Evolutionary conservation across 768 basidiomycete genomes (phyloP).

Genomic region (Lactarius psammicola): DNA sequence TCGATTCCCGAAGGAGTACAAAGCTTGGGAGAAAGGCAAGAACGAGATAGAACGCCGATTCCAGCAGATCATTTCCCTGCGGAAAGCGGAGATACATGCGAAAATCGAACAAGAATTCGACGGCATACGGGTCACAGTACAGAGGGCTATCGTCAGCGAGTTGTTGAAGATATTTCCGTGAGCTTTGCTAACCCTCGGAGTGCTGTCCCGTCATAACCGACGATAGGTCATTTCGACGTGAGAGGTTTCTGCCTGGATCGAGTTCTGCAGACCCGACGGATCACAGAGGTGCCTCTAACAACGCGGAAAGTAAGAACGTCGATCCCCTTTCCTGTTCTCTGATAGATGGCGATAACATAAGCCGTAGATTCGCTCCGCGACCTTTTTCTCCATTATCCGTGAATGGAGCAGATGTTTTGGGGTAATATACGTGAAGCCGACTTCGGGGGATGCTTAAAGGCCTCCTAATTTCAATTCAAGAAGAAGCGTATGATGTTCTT

Average conservation of each 20-base stretch:
- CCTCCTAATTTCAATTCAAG: not conserved
- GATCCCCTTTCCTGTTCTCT: not conserved
- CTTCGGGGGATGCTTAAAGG: not conserved
- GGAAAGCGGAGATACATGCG: not conserved
- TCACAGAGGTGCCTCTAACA: not conserved
- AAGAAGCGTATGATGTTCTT: conserved; percentile 3
- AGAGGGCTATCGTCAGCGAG: not conserved
- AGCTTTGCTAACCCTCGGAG: not conserved
- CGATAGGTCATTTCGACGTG: not conserved
- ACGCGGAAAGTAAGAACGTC: not conserved
- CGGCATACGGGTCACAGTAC: not conserved
- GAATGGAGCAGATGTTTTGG: not conserved
- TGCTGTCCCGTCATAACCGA: not conserved
- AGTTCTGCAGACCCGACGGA: not conserved
- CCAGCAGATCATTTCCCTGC: not conserved
- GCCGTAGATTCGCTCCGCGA: conserved; percentile 2
- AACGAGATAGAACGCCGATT: not conserved
- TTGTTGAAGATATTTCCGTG: not conserved
- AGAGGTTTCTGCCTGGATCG: not conserved
- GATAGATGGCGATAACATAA: not conserved
- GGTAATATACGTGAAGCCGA: not conserved
- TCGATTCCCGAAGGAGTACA: not conserved
- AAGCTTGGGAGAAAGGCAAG: not conserved
- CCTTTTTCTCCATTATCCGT: not conserved
- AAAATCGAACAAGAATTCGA: not conserved